Conservation (phyloP, 495 filamentous ascomycete genomes). For the Penicillium dipodomyicola region DNA sequence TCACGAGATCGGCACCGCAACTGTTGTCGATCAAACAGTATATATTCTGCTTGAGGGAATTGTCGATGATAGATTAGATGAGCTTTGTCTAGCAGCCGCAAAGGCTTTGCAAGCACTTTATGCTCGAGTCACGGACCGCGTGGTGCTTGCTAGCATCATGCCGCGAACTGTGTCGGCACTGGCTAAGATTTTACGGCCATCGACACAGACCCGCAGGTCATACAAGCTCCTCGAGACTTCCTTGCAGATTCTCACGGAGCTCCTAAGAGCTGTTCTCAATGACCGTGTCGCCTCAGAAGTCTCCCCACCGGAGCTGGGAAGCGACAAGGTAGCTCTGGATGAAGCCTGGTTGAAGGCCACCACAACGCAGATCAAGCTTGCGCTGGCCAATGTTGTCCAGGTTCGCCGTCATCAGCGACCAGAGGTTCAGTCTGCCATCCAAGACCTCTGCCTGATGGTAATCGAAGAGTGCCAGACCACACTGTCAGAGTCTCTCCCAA, state of each 20-base stretch:
- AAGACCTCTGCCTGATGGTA: conserved; percentile 66
- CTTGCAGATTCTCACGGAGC: conserved; percentile 55
- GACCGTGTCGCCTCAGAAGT: conserved; percentile 45
- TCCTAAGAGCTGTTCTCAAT: conserved; percentile 63
- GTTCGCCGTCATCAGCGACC: conserved; percentile 69
- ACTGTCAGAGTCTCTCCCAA: conserved; percentile 62
- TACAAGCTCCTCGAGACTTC: conserved; percentile 61
- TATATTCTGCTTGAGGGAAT: conserved; percentile 74
- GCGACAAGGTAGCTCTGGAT: conserved; percentile 39
- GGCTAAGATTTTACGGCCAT: conserved; percentile 69
- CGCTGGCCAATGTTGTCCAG: conserved; percentile 73
- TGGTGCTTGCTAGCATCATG: conserved; percentile 76
- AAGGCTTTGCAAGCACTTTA: conserved; percentile 62
- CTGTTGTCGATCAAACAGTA: conserved; percentile 80
- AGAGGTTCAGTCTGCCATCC: conserved; percentile 68
- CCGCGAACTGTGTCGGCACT: conserved; percentile 85
- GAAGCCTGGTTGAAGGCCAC: conserved; percentile 81
- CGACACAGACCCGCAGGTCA: conserved; percentile 60
- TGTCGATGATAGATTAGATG: conserved; percentile 54
- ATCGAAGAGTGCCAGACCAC: conserved; percentile 76
- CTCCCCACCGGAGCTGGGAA: conserved; percentile 29
- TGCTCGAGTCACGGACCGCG: conserved; percentile 60
- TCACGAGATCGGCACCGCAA: conserved; percentile 51
- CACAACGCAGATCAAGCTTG: conserved; percentile 77
- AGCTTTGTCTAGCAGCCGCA: conserved; percentile 66